Percentiles rank a stretch among this genome's conserved stretches.
phyloP scores from a whole-genome alignment of 2,329 filamentous ascomycete species.

The Myriangium duriaei region DNA sequence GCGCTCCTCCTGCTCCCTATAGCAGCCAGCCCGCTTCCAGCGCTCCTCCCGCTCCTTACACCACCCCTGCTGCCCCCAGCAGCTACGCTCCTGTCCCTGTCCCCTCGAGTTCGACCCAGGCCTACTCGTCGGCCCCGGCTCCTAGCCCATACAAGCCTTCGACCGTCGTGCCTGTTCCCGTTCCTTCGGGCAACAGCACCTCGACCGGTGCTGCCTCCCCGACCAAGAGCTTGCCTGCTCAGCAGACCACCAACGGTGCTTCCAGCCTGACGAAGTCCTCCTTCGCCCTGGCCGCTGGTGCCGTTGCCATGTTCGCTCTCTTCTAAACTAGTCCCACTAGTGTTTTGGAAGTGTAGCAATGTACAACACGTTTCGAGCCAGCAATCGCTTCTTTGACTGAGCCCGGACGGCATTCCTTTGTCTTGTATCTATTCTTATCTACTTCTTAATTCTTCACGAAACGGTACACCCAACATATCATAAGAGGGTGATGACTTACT shows the following conservation, averaged over 20 bases:
- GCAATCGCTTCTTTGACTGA: no score
- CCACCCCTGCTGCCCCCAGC: no score
- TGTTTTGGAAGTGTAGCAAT: no score
- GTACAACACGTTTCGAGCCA: background rate
- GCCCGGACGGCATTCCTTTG: background rate
- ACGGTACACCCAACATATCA: background rate
- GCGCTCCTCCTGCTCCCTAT: no score
- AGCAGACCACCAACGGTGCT: conserved; percentile 14
- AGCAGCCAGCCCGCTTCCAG: background rate
- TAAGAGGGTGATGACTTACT: background rate
- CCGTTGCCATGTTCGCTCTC: conserved; percentile 1
- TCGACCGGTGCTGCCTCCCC: conserved; percentile 7
- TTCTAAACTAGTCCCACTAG: no score
- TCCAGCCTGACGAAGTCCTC: conserved; percentile 11
- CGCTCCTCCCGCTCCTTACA: no score
- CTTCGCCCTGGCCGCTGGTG: conserved; percentile 15
- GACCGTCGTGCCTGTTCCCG: background rate
- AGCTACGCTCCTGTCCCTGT: background rate
- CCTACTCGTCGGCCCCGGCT: background rate
- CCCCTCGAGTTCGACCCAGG: background rate
- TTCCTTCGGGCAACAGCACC: background rate
- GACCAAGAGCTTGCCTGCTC: conserved; percentile 13
- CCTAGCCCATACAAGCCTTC: background rate
- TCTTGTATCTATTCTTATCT: background rate
- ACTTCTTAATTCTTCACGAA: background rate